Conservation (phyloP, 2,329 filamentous ascomycete species). For the Remersonia thermophila region DNA sequence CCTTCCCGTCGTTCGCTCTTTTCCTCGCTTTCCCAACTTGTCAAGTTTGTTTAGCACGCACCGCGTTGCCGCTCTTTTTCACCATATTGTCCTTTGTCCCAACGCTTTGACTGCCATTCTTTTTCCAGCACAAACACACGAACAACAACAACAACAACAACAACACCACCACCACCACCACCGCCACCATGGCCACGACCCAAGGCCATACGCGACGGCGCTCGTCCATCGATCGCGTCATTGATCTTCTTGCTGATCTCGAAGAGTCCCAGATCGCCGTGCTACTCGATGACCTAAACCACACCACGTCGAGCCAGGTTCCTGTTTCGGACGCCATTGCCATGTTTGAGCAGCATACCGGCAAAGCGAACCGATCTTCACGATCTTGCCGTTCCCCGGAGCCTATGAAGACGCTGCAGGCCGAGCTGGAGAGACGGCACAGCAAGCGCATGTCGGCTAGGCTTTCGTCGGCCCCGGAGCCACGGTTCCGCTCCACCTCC, state of each 20-base stretch:
- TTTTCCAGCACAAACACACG: too few species aligned
- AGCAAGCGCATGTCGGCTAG: slow-evolving; percentile 12
- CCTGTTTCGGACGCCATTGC: slow-evolving; percentile 17
- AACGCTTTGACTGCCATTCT: too few species aligned
- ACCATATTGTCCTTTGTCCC: too few species aligned
- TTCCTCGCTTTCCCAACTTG: too few species aligned
- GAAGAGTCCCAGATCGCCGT: slow-evolving; percentile 15
- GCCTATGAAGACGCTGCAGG: slow-evolving; percentile 15
- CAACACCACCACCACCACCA: too few species aligned
- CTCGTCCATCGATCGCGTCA: slow-evolving; percentile 18
- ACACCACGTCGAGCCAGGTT: slow-evolving; percentile 19
- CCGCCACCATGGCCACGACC: slow-evolving; percentile 12
- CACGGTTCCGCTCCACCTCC: slow-evolving; percentile 3
- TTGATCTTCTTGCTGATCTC: slow-evolving; percentile 19
- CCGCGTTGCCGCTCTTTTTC: too few species aligned
- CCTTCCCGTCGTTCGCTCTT: too few species aligned
- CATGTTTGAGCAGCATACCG: slow-evolving; percentile 14
- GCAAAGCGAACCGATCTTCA: slow-evolving; percentile 8
- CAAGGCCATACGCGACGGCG: slow-evolving; percentile 15
- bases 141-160: too few species aligned
- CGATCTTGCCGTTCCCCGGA: slow-evolving; percentile 10
- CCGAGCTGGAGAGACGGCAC: slow-evolving; percentile 17
- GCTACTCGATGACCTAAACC: slow-evolving; percentile 19
- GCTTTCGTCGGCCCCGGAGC: slow-evolving; percentile 14
- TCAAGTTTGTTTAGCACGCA: too few species aligned